phyloP scores from a whole-genome alignment of 768 basidiomycete genomes.

The Boletus subcaerulescens region DNA sequence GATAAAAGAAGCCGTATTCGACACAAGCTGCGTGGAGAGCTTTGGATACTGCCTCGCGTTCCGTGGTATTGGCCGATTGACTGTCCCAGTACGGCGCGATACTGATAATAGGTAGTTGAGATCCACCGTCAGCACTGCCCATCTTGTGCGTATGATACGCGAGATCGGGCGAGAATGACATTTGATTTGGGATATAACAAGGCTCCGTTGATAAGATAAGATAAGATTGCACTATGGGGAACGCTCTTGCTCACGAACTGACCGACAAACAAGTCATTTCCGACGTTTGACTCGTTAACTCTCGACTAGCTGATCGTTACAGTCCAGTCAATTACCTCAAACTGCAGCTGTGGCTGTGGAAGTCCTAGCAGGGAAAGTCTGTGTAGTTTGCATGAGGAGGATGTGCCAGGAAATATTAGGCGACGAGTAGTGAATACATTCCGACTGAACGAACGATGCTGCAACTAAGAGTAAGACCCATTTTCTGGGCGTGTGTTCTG shows the following conservation, averaged over 20 bases:
- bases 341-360: background rate
- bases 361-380: background rate
- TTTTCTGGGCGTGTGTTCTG: slow-evolving; percentile 42
- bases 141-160: background rate
- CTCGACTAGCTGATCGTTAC: background rate
- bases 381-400: background rate
- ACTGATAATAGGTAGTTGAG: slow-evolving; percentile 65
- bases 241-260: background rate
- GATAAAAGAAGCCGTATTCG: slow-evolving; percentile 87
- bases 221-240: slow-evolving; percentile 5
- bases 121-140: slow-evolving; percentile 1
- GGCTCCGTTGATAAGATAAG: slow-evolving; percentile 18
- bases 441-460: slow-evolving; percentile 5
- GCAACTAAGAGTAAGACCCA: slow-evolving; percentile 24
- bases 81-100: slow-evolving; percentile 60
- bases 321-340: background rate
- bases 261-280: no score
- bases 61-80: slow-evolving; percentile 27
- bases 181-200: background rate
- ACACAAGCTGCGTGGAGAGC: slow-evolving; percentile 73
- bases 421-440: slow-evolving; percentile 22
- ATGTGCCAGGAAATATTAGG: slow-evolving; percentile 14
- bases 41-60: slow-evolving; percentile 45
- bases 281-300: background rate
- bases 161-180: background rate